Base-by-base conservation (phyloP, 2,329 filamentous ascomycete species). In the Stromatinia cepivora region DNA sequence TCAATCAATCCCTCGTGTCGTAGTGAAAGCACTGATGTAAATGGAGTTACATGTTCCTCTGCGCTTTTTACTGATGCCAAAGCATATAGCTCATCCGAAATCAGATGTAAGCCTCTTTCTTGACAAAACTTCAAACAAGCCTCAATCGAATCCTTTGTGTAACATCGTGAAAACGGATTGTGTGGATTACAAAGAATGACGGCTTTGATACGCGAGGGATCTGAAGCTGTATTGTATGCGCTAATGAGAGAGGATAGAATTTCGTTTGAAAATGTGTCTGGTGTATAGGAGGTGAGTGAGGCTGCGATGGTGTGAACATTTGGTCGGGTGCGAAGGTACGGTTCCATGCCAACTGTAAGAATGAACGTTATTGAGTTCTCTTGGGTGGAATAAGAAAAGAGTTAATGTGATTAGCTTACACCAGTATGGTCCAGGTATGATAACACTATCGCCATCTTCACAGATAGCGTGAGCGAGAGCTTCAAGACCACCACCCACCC, bases 11-110 rank as follows among this genome's bases (percentile, higher is more conserved):
- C 45, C 22, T 36, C 4, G 25, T 63, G 1, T 36, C 13, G 22
- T 25, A 63, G 13, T 13, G 59, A 46, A 46, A 63, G 45, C 7
- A 25, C 42, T 28, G 59, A 63, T 10, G 5, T 34, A 25, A 63
- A 63, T 34, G 17, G 46, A 20, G 20, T 9, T n/a, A 48, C 22
- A n/a, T n/a, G 20, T 22, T 22, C 22, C 7, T 22, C 20, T 10
- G 8, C 3, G n/a, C 34, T 15, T 31, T 22, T 28, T n/a, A 22
- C 22, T 31, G 22, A 9, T 10, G 20, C 25, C 42, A 34, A 7
- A 50, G 59, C 59, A 50, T 63, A 52, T 11, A 63, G 22, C n/a
- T 63, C 59, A 63, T 63, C 59, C 5, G 59, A 63, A 22, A 63
- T 52, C 15, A 48, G 50, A 34, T 63, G 59, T 25, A 63, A 20